Conservation (phyloP, 495 filamentous ascomycete genomes). For the Physcia stellaris region DNA sequence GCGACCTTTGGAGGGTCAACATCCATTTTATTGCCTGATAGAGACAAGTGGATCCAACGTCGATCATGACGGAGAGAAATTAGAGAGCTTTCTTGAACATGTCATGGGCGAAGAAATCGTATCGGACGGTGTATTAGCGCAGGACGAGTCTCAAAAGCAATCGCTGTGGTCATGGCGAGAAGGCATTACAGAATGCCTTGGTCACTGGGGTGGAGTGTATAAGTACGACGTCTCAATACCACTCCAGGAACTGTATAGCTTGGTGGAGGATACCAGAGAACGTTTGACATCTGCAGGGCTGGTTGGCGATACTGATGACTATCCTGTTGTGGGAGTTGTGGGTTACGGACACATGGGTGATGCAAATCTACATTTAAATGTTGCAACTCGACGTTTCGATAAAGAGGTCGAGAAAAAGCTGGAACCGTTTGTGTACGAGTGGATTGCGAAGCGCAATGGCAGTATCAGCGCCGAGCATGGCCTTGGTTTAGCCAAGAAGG, state of each 20-base stretch:
- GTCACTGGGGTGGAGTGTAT: constrained; percentile 91
- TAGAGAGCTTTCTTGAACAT: constrained; percentile 74
- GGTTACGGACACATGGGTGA: constrained; percentile 98
- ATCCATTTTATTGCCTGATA: constrained; percentile 92
- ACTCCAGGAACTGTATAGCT: constrained; percentile 66
- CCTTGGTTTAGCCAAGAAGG: constrained; percentile 85
- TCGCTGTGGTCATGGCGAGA: constrained; percentile 87
- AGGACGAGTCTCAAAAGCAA: constrained; percentile 80
- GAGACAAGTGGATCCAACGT: constrained; percentile 91
- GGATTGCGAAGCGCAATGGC: constrained; percentile 74
- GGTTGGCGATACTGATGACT: constrained; percentile 59
- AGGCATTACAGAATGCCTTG: constrained; percentile 73
- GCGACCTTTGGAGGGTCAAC: constrained; percentile 61
- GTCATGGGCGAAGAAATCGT: constrained; percentile 79
- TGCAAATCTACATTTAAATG: constrained; percentile 85
- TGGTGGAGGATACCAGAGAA: constrained; percentile 71
- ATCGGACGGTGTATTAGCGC: constrained; percentile 73
- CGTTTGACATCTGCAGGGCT: constrained; percentile 60
- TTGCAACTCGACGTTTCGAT: constrained; percentile 67
- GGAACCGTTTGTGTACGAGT: constrained; percentile 95
- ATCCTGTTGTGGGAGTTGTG: constrained; percentile 77
- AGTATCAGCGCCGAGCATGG: constrained; percentile 97
- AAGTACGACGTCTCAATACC: constrained; percentile 98
- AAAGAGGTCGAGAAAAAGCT: constrained; percentile 78
- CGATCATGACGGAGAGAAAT: constrained; percentile 83